These are phyloP conservation scores for Cyberlindnera veronae DNA, from an alignment of 805 yeast genomes.

Conservation along the genomic window DNA sequence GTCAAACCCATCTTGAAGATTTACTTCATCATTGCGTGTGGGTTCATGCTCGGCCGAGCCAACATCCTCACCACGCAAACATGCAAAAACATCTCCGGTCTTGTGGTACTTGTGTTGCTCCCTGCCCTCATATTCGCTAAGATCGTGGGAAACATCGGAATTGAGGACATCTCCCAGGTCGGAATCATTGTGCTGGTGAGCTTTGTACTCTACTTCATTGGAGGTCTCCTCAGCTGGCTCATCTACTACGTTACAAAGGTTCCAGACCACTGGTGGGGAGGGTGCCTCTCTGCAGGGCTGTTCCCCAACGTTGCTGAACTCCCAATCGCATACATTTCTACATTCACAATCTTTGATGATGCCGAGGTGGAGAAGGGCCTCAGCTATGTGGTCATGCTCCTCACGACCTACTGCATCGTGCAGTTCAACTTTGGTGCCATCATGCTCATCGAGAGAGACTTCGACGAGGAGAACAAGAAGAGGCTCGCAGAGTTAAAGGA, in stretches of 20 bases:
- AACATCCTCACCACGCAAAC: conserved; percentile 63
- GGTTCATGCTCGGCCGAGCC: conserved; percentile 53
- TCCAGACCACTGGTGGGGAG: conserved; percentile 71
- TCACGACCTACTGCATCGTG: conserved; percentile 18
- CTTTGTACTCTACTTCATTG: conserved; percentile 12
- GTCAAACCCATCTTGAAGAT: conserved; percentile 77
- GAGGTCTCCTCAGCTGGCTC: conserved; percentile 31
- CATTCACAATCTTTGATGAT: conserved; percentile 61
- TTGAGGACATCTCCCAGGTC: conserved; percentile 62
- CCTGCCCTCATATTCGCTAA: conserved; percentile 67
- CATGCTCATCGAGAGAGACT: conserved; percentile 67
- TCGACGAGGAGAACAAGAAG: conserved; percentile 7
- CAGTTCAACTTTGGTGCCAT: conserved; percentile 77
- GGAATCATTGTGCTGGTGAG: conserved; percentile 61
- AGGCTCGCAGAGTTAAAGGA: no score
- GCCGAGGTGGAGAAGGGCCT: conserved; percentile 20
- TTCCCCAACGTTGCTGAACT: conserved; percentile 74
- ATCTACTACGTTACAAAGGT: conserved; percentile 13
- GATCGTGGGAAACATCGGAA: conserved; percentile 55
- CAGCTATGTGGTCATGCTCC: conserved; percentile 1
- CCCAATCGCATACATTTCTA: conserved; percentile 79
- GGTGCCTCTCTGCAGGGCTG: conserved; percentile 63
- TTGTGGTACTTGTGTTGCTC: conserved; percentile 56
- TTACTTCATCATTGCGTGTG: conserved; percentile 67
- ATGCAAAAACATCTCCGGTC: conserved; percentile 57